Evolutionary conservation across 129 eudicot species (phyloP).

Genomic region (Daucus carota): DH1_v3.0 NC_030381.2:2598001-2598500

Average conservation of each 20-base stretch:
- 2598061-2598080: conserved; percentile 20
- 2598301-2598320: conserved; percentile 29
- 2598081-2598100: conserved; percentile 31
- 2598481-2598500: neutral
- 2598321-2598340: conserved; percentile 22
- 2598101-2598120: conserved; percentile 18
- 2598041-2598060: conserved; percentile 20
- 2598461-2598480: neutral
- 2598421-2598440: neutral
- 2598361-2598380: conserved; percentile 7
- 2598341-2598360: conserved; percentile 10
- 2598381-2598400: conserved; percentile 1
- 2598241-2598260: neutral
- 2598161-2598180: conserved; percentile 17
- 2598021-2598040: conserved; percentile 22
- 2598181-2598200: conserved; percentile 15
- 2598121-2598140: conserved; percentile 17
- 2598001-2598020: conserved; percentile 16
- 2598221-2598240: conserved; percentile 20
- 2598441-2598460: neutral
- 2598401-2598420: neutral
- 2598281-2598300: conserved; percentile 24
- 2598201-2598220: conserved; percentile 28
- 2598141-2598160: conserved; percentile 19
- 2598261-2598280: conserved; percentile 12